A percentile compares a stretch with the other conserved stretches of the same genome.
Evolutionary conservation across 345 rosid species (phyloP).

Genomic region (Lepidium sativum): DNA sequence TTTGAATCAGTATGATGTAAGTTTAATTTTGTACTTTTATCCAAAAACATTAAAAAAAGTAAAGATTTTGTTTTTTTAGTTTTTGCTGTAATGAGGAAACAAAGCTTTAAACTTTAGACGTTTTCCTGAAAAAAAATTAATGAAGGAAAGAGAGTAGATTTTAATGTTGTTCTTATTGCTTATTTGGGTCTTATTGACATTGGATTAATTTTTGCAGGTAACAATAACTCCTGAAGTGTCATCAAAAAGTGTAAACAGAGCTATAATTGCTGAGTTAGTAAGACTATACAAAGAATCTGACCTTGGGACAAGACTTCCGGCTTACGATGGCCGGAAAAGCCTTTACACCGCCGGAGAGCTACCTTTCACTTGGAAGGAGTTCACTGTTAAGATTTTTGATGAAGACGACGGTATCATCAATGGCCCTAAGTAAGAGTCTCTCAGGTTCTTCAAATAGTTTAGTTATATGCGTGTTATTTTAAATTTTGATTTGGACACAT

Average conservation of each 20-base stretch:
- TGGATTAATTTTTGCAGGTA: conserved; percentile 56
- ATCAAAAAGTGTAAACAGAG: conserved; percentile 79
- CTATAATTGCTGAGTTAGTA: conserved; percentile 90
- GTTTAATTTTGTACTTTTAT: neutral
- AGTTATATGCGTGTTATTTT: neutral
- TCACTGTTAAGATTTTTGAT: conserved; percentile 65
- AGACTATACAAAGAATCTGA: conserved; percentile 81
- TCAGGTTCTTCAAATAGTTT: neutral
- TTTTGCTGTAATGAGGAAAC: neutral
- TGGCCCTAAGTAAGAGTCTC: conserved; percentile 65
- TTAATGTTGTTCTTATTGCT: conserved; percentile 36
- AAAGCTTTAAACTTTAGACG: neutral
- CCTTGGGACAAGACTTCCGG: conserved; percentile 88
- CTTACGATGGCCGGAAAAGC: conserved; percentile 95
- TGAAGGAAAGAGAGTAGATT: conserved; percentile 9
- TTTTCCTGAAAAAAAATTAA: conserved; percentile 6
- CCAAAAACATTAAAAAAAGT: neutral
- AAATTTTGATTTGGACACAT: neutral
- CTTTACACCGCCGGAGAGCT: conserved; percentile 96
- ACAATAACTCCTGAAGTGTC: conserved; percentile 91
- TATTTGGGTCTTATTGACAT: conserved; percentile 19
- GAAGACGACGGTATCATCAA: conserved; percentile 63
- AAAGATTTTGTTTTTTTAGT: neutral
- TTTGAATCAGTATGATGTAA: conserved; percentile 91
- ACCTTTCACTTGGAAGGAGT: conserved; percentile 87